Evolutionary conservation across 495 filamentous ascomycete species (phyloP), one percentile per base, ranked within the genome.

Genomic region (Copromyces sp.): DNA sequence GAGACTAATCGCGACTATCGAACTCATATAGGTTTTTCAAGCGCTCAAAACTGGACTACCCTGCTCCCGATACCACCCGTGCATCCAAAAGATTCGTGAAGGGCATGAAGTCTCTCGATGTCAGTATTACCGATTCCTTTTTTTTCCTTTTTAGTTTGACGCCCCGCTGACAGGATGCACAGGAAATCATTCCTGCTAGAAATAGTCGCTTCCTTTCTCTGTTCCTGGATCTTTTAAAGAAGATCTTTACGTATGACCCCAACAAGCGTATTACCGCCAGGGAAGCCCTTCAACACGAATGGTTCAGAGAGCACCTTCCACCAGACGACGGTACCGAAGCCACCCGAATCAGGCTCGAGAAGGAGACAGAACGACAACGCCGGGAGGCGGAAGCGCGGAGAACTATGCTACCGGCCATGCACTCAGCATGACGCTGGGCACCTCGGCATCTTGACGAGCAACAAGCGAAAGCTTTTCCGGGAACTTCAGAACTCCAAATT

Each of bases 311-410:
- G 80, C 85, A 85, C 8, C 84, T 91, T 7, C 53, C 53, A 35
- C 87, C 91, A 29, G 95, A 99, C 78, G 95, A 99, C 79, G 95
- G 95, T 42, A 98, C 94, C 29, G 96, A 98, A 83, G 95, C 95
- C 44, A 86, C 90, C 38, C 91, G 91, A 75, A 92, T 96, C 70
- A 85, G 87, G 47, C 72, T 86, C 61, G 87, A 90, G 74, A 83
- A 87, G 70, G 79, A 84, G 76, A 78, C 80, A 74, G 74, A 76
- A 42, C 68, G 68, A 29, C 69, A 73, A 41, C 45, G 59, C 8
- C 69, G 73, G 39, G 20, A 69, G 70, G 45, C 68, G 24, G 71
- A 61, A 11, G 61, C 70, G 24, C 70, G 53, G 12, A 59, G 53
- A 32, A 37, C 5, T 65, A 17, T 65, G 69, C 68, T 74, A 24